A percentile compares a stretch with the other conserved stretches of the same genome.
phyloP scores from a whole-genome alignment of 345 rosid genomes.

The Eucalyptus erythrocorys region DNA sequence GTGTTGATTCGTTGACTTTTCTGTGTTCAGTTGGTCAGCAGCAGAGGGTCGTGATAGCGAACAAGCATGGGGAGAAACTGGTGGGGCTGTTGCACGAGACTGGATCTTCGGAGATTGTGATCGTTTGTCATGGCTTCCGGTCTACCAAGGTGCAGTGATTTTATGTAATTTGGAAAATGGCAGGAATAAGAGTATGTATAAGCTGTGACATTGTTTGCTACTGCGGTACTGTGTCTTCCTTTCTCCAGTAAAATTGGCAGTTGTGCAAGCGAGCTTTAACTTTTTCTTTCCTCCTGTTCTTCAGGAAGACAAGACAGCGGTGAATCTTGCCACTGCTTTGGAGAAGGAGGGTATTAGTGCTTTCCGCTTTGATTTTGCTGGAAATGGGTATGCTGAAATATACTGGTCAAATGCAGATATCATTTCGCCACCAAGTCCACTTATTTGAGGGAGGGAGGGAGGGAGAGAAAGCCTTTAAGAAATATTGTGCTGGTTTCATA shows the following conservation, averaged over 20 bases:
- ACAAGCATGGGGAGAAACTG: conserved; percentile 60
- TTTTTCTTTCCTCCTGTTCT: neutral
- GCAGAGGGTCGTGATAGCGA: conserved; percentile 33
- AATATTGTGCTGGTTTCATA: neutral
- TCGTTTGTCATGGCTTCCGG: conserved; percentile 76
- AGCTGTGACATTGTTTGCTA: neutral
- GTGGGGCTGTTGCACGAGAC: conserved; percentile 69
- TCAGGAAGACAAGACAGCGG: conserved; percentile 42
- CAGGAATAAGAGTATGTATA: neutral
- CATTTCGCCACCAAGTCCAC: neutral
- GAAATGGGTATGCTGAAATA: conserved; percentile 48
- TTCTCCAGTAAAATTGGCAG: neutral
- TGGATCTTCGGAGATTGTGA: conserved; percentile 47
- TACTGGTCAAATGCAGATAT: neutral
- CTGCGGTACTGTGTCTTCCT: neutral
- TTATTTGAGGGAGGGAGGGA: neutral
- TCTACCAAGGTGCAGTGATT: conserved; percentile 44
- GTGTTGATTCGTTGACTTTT: neutral
- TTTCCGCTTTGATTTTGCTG: conserved; percentile 78
- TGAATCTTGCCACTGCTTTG: conserved; percentile 53
- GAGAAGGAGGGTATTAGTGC: conserved; percentile 60
- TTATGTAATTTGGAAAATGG: neutral
- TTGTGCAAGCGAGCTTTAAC: neutral
- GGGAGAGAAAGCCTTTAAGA: neutral
- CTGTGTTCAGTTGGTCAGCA: conserved; percentile 5